These are phyloP conservation scores for Colletotrichum sp. DNA, from an alignment of 2,329 filamentous ascomycete species.

Conservation along the genomic window DNA sequence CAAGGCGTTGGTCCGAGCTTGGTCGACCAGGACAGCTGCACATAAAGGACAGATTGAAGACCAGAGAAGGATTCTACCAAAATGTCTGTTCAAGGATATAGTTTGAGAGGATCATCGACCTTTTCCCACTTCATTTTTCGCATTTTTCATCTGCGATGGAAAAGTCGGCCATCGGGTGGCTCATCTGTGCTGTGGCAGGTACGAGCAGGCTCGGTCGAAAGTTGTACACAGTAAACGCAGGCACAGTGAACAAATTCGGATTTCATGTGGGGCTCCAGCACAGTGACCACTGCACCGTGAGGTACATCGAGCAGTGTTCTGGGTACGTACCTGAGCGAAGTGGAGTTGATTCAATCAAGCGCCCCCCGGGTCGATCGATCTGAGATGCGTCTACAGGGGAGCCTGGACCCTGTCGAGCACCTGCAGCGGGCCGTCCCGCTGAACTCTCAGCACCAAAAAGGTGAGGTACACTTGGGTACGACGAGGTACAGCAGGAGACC, in stretches of 20 bases:
- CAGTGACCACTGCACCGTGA: background rate
- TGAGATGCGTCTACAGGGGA: background rate
- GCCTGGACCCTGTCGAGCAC: background rate
- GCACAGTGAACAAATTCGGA: background rate
- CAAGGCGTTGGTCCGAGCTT: too few species aligned
- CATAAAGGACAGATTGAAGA: too few species aligned
- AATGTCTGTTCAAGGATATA: too few species aligned
- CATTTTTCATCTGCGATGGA: too few species aligned
- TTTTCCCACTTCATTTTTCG: too few species aligned
- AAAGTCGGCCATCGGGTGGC: too few species aligned
- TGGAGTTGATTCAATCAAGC: background rate
- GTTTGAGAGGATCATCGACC: too few species aligned
- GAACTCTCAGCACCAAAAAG: background rate
- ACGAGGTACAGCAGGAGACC: background rate
- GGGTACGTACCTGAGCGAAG: background rate
- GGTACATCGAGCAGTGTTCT: background rate
- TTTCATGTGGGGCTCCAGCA: background rate
- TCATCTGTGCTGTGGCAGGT: too few species aligned
- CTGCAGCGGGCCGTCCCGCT: background rate
- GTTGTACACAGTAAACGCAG: background rate
- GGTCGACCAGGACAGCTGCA: too few species aligned
- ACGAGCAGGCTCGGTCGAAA: too few species aligned
- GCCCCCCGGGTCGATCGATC: background rate
- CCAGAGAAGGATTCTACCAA: too few species aligned
- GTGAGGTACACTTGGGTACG: background rate